phyloP scores from a whole-genome alignment of 2,329 filamentous ascomycete genomes.

The Stagonosporopsis chrysanthemi region DNA sequence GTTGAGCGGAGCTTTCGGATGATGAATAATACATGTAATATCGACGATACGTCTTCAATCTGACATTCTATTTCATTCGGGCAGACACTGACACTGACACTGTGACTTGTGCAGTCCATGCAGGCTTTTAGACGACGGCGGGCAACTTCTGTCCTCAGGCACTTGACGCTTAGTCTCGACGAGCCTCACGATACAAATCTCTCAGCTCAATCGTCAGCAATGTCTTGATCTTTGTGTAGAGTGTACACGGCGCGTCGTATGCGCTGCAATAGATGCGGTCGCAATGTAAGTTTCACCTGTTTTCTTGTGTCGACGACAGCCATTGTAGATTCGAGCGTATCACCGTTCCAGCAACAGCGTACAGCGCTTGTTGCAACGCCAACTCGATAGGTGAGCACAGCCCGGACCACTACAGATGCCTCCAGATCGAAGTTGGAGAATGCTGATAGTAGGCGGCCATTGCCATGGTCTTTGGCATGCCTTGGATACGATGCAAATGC shows the following conservation, averaged over 20 bases:
- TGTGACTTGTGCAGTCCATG: neutral
- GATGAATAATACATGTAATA: slow-evolving; percentile 15
- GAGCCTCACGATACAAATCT: neutral
- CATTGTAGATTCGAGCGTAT: neutral
- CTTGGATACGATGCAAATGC: neutral
- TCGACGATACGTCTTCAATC: neutral
- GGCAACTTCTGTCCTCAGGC: neutral
- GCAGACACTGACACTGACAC: neutral
- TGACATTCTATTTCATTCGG: neutral
- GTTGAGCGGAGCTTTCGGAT: slow-evolving; percentile 9
- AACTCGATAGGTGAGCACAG: neutral
- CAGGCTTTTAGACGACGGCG: neutral
- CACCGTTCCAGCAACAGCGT: neutral
- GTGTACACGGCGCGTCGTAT: no score
- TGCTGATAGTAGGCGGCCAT: neutral
- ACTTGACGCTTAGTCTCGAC: neutral
- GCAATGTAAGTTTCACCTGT: neutral
- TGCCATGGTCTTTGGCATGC: neutral
- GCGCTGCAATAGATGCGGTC: neutral
- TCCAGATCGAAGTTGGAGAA: neutral
- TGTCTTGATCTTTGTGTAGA: no score
- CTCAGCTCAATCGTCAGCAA: neutral
- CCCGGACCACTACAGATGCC: neutral
- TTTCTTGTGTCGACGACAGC: neutral
- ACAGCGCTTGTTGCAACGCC: neutral